A percentile compares a stretch with the other conserved stretches of the same genome.
These are phyloP conservation scores for Sindora glabra DNA, from an alignment of 306 rosid species.

Conservation along the genomic window DNA sequence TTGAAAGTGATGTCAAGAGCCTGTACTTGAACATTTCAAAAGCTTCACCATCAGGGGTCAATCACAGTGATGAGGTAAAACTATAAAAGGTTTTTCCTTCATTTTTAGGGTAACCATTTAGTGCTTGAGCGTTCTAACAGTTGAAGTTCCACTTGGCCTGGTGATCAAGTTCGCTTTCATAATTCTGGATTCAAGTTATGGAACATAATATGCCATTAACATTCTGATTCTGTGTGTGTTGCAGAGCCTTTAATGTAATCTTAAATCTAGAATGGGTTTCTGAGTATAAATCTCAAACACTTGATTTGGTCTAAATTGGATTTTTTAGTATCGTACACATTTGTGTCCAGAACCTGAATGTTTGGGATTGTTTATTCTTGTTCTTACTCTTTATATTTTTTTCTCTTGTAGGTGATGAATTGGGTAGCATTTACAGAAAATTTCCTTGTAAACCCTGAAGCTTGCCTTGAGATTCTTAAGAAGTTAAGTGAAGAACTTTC, in stretches of 20 bases:
- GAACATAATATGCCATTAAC: not conserved
- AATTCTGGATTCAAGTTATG: too few species aligned
- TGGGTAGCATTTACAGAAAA: constrained; percentile 72
- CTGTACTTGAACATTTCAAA: constrained; percentile 33
- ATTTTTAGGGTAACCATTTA: not conserved
- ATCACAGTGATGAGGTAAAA: constrained; percentile 47
- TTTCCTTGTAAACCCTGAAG: constrained; percentile 42
- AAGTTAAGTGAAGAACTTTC: constrained; percentile 54
- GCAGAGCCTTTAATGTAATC: not conserved
- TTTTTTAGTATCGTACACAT: not conserved
- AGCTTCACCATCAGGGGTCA: constrained; percentile 24
- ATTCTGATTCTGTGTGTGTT: not conserved
- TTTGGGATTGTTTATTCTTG: not conserved
- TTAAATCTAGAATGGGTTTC: not conserved
- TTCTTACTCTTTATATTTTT: not conserved
- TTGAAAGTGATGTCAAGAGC: constrained; percentile 42
- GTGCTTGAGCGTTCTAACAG: not conserved
- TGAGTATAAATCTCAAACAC: not conserved
- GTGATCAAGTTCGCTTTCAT: not conserved
- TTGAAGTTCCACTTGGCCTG: not conserved
- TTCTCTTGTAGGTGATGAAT: constrained; percentile 42
- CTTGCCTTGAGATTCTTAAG: constrained; percentile 49
- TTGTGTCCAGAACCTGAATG: not conserved
- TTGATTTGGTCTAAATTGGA: not conserved
- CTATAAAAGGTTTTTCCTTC: not conserved